phyloP scores from a whole-genome alignment of 2,329 filamentous ascomycete species.

The Neonectria hederae region DNA sequence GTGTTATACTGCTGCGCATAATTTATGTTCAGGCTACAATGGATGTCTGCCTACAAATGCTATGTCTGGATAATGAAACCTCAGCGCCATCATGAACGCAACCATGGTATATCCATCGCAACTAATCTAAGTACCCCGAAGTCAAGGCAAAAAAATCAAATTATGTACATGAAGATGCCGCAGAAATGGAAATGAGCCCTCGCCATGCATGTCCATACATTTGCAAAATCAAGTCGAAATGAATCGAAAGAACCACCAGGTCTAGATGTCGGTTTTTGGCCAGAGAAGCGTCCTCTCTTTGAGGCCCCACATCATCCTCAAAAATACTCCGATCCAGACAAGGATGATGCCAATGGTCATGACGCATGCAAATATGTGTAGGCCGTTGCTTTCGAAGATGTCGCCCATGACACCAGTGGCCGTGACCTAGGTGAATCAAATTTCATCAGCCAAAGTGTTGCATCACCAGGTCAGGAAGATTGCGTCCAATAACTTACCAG shows the following conservation, averaged over 20 bases:
- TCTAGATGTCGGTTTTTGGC: slow-evolving; percentile 66
- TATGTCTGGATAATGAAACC: not conserved
- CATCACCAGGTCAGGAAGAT: not conserved
- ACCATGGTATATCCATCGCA: slow-evolving; percentile 4
- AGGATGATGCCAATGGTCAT: slow-evolving; percentile 73
- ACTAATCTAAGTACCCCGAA: not conserved
- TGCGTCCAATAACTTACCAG: slow-evolving; percentile 52
- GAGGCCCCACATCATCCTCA: slow-evolving; percentile 76
- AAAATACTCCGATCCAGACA: slow-evolving; percentile 75
- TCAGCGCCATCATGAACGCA: not conserved
- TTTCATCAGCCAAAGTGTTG: not conserved
- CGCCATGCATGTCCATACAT: not conserved
- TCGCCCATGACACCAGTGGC: slow-evolving; percentile 77
- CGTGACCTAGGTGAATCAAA: slow-evolving; percentile 55
- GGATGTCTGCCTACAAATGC: not conserved
- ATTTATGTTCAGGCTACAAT: not conserved
- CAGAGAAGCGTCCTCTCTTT: slow-evolving; percentile 74
- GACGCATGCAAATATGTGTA: slow-evolving; percentile 73
- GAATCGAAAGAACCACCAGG: not conserved
- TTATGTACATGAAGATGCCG: not conserved
- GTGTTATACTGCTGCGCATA: not conserved
- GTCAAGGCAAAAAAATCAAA: not conserved
- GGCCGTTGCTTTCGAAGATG: slow-evolving; percentile 66
- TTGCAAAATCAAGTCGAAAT: not conserved
- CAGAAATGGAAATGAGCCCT: not conserved